Conservation (phyloP, 148 eudicot genomes). For the Polygonum maritimum region DNA sequence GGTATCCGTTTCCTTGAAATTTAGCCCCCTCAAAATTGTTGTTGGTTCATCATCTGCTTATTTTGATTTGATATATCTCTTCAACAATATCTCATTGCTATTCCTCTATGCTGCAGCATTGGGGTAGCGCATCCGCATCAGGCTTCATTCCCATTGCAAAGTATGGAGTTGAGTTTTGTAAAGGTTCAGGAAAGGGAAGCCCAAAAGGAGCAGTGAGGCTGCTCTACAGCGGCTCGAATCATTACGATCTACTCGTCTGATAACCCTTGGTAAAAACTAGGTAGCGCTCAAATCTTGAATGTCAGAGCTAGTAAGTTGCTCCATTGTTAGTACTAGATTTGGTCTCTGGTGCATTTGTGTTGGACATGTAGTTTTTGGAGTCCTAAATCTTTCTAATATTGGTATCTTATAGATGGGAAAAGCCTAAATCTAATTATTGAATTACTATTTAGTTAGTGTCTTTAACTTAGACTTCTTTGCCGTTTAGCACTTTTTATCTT, state of each 20-base stretch:
- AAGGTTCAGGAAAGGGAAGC: slow-evolving; percentile 41
- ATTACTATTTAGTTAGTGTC: no score
- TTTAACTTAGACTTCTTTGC: no score
- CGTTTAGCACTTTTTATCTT: no score
- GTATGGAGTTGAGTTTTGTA: slow-evolving; percentile 55
- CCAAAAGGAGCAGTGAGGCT: slow-evolving; percentile 54
- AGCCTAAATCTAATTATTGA: no score
- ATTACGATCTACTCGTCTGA: slow-evolving; percentile 75
- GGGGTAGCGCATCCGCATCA: slow-evolving; percentile 33
- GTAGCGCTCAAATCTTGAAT: background rate
- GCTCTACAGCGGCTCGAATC: slow-evolving; percentile 72
- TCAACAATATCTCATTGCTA: background rate
- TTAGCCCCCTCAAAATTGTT: background rate
- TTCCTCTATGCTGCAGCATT: slow-evolving; percentile 35
- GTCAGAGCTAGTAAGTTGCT: no score
- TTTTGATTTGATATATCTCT: background rate
- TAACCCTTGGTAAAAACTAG: background rate
- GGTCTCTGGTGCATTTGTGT: no score
- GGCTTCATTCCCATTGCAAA: slow-evolving; percentile 79
- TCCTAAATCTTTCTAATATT: no score
- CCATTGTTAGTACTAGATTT: no score
- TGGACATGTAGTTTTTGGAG: no score
- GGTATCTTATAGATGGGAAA: no score
- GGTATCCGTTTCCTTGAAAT: background rate
- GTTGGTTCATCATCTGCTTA: background rate